A percentile compares a stretch with the other conserved stretches of the same genome.
Conservation (phyloP, 371 early-diverging fungal species). For the Mortierella sp. region DNA sequence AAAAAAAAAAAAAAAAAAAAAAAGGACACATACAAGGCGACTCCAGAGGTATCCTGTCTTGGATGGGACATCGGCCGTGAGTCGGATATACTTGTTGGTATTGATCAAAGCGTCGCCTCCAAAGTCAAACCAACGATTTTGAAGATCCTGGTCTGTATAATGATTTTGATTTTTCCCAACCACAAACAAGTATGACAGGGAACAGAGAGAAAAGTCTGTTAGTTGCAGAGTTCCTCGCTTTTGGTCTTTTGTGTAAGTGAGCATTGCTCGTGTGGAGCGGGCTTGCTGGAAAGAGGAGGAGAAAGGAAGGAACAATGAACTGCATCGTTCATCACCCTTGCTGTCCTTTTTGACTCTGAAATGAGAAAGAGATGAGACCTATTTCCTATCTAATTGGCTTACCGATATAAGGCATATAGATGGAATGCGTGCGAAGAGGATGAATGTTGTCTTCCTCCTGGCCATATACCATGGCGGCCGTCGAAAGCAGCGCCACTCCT, state of each 20-base stretch:
- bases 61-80: constrained; percentile 83
- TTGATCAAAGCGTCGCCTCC: constrained; percentile 73
- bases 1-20: constrained; percentile 1
- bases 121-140: constrained; percentile 73
- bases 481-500: constrained; percentile 17
- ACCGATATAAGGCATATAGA: constrained; percentile 81
- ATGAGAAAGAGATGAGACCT: too few relatives aligned
- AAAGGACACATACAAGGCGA: constrained; percentile 57
- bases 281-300: too few relatives aligned
- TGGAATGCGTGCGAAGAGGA: constrained; percentile 70
- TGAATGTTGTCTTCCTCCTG: constrained; percentile 25
- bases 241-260: too few relatives aligned
- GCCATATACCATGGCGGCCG: constrained; percentile 1
- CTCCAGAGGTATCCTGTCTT: constrained; percentile 87
- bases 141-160: constrained; percentile 69
- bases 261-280: too few relatives aligned
- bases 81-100: constrained; percentile 77
- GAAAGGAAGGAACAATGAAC: too few relatives aligned
- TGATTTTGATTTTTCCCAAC: too few relatives aligned
- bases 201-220: too few relatives aligned
- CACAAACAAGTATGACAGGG: too few relatives aligned
- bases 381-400: too few relatives aligned
- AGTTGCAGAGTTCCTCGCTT: too few relatives aligned
- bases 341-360: too few relatives aligned
- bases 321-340: too few relatives aligned